Evolutionary conservation across 2,329 filamentous ascomycete genomes (phyloP).

Genomic region (Cercospora zeae-maydis): DNA sequence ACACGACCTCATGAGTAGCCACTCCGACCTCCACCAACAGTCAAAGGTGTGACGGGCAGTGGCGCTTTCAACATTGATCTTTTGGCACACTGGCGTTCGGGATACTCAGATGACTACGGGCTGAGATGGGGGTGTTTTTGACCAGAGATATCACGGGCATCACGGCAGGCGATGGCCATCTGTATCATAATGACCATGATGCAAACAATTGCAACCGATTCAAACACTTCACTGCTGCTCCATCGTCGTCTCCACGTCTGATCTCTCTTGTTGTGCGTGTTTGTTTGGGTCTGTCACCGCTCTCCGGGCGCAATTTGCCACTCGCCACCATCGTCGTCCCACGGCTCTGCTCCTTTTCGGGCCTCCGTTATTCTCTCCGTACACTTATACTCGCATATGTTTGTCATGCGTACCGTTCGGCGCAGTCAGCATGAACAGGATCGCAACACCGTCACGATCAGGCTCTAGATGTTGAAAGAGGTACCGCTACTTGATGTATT

Average conservation of each 20-base stretch:
- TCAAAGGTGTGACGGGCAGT: slow-evolving; percentile 34
- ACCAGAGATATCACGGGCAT: slow-evolving; percentile 35
- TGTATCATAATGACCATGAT: slow-evolving; percentile 43
- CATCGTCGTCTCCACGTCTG: background rate
- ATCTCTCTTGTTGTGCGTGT: background rate
- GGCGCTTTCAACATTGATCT: slow-evolving; percentile 19
- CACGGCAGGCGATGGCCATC: slow-evolving; percentile 12
- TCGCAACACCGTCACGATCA: background rate
- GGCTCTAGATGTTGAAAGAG: background rate
- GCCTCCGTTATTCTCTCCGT: no score
- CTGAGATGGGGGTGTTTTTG: slow-evolving; percentile 30
- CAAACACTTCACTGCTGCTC: slow-evolving; percentile 14
- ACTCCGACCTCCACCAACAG: slow-evolving; percentile 33
- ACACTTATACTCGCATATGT: background rate
- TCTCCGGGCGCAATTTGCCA: slow-evolving; percentile 17
- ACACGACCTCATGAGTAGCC: slow-evolving; percentile 23
- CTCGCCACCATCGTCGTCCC: background rate
- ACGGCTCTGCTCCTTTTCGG: background rate
- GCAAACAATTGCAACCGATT: slow-evolving; percentile 30
- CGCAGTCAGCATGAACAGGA: no score
- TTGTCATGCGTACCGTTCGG: background rate
- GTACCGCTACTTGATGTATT: background rate
- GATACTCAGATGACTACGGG: slow-evolving; percentile 25
- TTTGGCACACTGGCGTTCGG: slow-evolving; percentile 22
- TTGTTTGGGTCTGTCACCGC: background rate